Percentiles rank a stretch among this genome's conserved stretches.
phyloP scores from a whole-genome alignment of 2,329 filamentous ascomycete species.

The Xylaria sp. region DNA sequence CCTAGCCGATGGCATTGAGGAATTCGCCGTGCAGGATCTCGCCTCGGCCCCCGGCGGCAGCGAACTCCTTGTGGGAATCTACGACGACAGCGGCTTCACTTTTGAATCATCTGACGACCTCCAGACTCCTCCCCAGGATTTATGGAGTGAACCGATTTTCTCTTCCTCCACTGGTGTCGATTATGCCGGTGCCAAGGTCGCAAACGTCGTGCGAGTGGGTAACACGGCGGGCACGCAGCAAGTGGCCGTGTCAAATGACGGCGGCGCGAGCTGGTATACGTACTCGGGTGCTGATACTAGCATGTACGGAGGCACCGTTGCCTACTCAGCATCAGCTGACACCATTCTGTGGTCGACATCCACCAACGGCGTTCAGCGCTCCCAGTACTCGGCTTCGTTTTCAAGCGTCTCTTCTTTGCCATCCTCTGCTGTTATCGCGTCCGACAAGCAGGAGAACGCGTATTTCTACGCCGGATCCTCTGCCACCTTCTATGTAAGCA shows the following conservation, averaged over 20 bases:
- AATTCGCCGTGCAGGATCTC: conserved; percentile 56
- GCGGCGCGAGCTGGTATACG: conserved; percentile 56
- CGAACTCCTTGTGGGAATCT: conserved; percentile 57
- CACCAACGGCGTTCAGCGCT: conserved; percentile 49
- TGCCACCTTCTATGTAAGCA: conserved; percentile 57
- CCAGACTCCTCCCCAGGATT: conserved; percentile 48
- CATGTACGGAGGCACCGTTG: conserved; percentile 52
- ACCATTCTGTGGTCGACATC: conserved; percentile 55
- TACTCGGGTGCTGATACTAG: conserved; percentile 53
- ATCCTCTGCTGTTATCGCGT: conserved; percentile 54
- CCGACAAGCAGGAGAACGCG: conserved; percentile 58
- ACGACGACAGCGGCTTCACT: conserved; percentile 59
- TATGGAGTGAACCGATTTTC: conserved; percentile 56
- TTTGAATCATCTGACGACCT: conserved; percentile 48
- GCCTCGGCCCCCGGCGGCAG: conserved; percentile 56
- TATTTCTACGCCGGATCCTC: conserved; percentile 59
- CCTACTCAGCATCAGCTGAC: conserved; percentile 57
- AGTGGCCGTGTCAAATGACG: conserved; percentile 55
- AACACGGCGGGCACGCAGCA: conserved; percentile 50
- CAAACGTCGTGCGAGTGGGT: conserved; percentile 57
- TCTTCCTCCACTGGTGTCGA: conserved; percentile 53
- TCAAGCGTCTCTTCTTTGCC: conserved; percentile 52
- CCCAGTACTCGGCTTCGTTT: conserved; percentile 50
- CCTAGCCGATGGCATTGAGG: conserved; percentile 61
- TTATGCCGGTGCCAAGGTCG: conserved; percentile 53